A percentile compares a stretch with the other conserved stretches of the same genome.
phyloP scores from a whole-genome alignment of 2,329 filamentous ascomycete species.

The Talaromyces sp. region DNA sequence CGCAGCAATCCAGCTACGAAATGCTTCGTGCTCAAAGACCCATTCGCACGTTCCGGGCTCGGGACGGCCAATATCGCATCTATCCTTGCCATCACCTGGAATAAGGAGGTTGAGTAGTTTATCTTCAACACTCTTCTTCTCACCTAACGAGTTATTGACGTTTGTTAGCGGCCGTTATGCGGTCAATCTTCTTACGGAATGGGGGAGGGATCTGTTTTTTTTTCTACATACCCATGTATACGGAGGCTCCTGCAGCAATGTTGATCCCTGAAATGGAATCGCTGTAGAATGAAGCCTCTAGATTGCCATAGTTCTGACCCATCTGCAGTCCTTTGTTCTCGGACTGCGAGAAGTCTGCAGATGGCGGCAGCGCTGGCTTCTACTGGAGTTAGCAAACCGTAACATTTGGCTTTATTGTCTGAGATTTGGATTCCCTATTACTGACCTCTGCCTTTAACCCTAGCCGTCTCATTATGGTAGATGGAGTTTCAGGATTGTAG shows the following conservation, averaged over 20 bases:
- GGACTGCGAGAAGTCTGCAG: conserved; percentile 2
- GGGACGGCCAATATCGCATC: background rate
- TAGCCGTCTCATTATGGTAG: background rate
- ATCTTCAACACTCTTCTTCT: conserved; percentile 6
- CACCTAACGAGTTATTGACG: background rate
- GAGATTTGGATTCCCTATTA: background rate
- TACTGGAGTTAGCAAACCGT: background rate
- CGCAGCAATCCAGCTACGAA: conserved; percentile 1
- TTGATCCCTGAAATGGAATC: background rate
- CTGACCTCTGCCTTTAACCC: conserved; percentile 1
- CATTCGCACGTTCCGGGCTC: conserved; percentile 9
- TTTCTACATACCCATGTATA: conserved; percentile 3
- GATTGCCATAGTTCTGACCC: conserved; percentile 7
- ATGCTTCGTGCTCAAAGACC: background rate
- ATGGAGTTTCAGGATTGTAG: background rate
- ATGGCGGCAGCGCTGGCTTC: background rate
- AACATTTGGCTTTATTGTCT: too few species aligned
- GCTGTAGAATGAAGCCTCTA: conserved; percentile 6
- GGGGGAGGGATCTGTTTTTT: too few species aligned
- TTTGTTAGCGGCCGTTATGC: background rate
- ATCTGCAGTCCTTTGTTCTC: conserved; percentile 14
- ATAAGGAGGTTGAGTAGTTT: conserved; percentile 8
- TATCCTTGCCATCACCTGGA: conserved; percentile 6
- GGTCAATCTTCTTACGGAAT: too few species aligned
- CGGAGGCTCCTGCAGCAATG: conserved; percentile 10